These are phyloP conservation scores for Paecilomyces sp. DNA, from an alignment of 2,329 filamentous ascomycete species.

Conservation along the genomic window DNA sequence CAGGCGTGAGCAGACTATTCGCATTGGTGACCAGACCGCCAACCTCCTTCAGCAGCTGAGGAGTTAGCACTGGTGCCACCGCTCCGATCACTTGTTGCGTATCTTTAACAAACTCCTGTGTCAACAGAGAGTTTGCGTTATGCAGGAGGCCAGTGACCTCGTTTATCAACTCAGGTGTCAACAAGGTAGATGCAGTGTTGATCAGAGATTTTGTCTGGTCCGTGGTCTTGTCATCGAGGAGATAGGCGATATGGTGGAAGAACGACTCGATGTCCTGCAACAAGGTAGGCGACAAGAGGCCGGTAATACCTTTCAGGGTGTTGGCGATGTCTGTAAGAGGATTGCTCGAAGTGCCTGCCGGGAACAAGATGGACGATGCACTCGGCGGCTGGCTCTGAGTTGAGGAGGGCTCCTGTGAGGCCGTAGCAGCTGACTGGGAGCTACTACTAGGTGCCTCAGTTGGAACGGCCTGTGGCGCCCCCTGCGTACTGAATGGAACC, in stretches of 20 bases:
- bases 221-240: background rate
- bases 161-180: slow-evolving; percentile 13
- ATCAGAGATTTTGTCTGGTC: background rate
- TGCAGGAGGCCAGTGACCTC: slow-evolving; percentile 22
- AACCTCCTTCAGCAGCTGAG: slow-evolving; percentile 16
- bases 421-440: too few relatives aligned
- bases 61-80: slow-evolving; percentile 15
- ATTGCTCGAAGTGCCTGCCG: background rate
- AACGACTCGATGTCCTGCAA: background rate
- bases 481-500: too few relatives aligned
- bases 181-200: background rate
- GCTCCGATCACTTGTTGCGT: slow-evolving; percentile 14
- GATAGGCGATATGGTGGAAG: background rate
- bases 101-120: slow-evolving; percentile 6
- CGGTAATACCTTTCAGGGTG: background rate
- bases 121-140: slow-evolving; percentile 21
- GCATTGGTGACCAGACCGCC: slow-evolving; percentile 18
- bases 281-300: background rate
- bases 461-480: too few relatives aligned
- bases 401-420: too few relatives aligned
- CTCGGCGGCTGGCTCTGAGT: too few relatives aligned
- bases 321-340: background rate
- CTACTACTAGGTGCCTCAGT: too few relatives aligned
- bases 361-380: too few relatives aligned
- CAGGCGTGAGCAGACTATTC: slow-evolving; percentile 17